Percentiles rank a stretch among this genome's conserved stretches.
Conservation (phyloP, 148 eudicot genomes). For the Vaccinium macrocarpon region DNA sequence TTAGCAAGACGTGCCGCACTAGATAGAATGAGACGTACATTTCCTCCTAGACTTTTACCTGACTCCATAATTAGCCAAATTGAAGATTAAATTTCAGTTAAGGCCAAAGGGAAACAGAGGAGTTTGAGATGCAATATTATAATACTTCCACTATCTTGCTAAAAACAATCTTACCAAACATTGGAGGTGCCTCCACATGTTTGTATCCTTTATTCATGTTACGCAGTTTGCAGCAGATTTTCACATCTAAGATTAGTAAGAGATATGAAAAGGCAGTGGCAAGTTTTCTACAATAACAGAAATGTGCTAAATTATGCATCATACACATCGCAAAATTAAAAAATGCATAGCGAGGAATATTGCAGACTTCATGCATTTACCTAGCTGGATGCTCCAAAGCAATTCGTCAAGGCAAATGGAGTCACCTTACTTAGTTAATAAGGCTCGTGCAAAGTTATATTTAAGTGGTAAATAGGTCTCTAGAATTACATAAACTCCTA, state of each 20-base stretch:
- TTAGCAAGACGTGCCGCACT: constrained; percentile 94
- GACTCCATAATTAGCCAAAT: constrained; percentile 14
- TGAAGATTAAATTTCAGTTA: neutral
- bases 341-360: neutral
- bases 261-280: neutral
- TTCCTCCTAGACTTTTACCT: constrained; percentile 92
- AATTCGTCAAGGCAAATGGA: neutral
- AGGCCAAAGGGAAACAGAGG: constrained; percentile 1
- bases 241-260: neutral
- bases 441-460: neutral
- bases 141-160: constrained; percentile 53
- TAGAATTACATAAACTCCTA: neutral
- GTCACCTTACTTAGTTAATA: neutral
- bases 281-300: neutral
- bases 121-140: neutral
- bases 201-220: constrained; percentile 78
- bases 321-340: neutral
- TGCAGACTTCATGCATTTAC: neutral
- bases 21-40: constrained; percentile 73
- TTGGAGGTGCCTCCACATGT: constrained; percentile 76
- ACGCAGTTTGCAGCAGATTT: constrained; percentile 61
- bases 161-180: constrained; percentile 71
- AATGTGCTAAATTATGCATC: neutral
- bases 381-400: neutral
- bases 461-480: neutral